A percentile compares a stretch with the other conserved stretches of the same genome.
Conservation (phyloP, 257 asterid genomes). For the Solanum phureja region DNA sequence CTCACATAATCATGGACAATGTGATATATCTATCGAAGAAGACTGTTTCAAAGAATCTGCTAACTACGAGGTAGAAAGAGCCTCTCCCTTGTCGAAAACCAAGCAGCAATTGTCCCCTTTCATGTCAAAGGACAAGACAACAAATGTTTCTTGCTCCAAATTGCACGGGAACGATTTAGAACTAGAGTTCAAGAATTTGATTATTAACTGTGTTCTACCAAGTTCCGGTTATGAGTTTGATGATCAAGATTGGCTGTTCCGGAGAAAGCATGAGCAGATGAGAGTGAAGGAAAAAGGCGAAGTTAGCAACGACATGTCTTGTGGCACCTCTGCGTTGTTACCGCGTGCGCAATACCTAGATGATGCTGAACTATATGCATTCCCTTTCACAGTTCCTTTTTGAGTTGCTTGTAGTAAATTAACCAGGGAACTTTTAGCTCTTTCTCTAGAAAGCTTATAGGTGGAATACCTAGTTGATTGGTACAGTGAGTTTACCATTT, state of each 20-base stretch:
- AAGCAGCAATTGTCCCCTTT: not conserved
- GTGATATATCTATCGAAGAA: not conserved
- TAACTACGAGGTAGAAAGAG: not conserved
- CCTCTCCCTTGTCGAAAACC: not conserved
- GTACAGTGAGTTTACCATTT: no score
- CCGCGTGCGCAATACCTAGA: slow-evolving; percentile 38
- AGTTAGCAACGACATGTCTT: slow-evolving; percentile 6
- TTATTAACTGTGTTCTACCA: slow-evolving; percentile 36
- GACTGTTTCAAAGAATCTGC: not conserved
- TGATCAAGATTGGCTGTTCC: slow-evolving; percentile 54
- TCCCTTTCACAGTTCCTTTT: slow-evolving; percentile 51
- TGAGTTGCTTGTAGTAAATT: slow-evolving; percentile 14
- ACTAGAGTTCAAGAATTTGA: slow-evolving; percentile 17
- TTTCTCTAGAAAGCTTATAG: not conserved
- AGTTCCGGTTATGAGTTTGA: not conserved
- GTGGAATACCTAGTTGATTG: no score
- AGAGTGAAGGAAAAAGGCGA: slow-evolving; percentile 10
- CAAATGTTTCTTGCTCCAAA: slow-evolving; percentile 15
- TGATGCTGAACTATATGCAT: slow-evolving; percentile 38
- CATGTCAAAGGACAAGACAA: not conserved
- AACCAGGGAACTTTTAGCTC: slow-evolving; percentile 13
- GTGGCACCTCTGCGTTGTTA: slow-evolving; percentile 17
- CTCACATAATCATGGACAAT: not conserved
- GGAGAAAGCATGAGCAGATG: not conserved
- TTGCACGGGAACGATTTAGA: slow-evolving; percentile 9